A percentile compares a stretch with the other conserved stretches of the same genome.
phyloP scores from a whole-genome alignment of 164 flowering plant species.

The Sedum album region DNA sequence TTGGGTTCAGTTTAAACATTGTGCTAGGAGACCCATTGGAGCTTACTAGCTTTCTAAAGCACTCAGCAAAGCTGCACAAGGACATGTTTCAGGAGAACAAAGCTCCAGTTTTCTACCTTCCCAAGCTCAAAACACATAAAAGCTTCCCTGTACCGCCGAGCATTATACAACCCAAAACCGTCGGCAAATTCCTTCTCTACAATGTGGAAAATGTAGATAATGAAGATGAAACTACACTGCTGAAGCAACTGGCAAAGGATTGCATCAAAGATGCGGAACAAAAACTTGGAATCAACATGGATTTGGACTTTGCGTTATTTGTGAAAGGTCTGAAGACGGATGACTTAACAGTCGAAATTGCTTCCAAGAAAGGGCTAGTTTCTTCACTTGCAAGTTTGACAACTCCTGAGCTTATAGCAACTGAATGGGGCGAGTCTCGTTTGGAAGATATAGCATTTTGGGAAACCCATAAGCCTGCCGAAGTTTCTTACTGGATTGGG shows the following conservation, averaged over 20 bases:
- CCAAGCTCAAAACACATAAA: slow-evolving; percentile 4
- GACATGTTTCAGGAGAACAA: not conserved
- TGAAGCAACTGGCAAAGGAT: too few relatives aligned
- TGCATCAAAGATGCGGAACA: not conserved
- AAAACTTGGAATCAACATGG: not conserved
- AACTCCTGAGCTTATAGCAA: not conserved
- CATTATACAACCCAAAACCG: not conserved
- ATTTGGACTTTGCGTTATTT: not conserved
- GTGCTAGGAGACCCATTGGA: not conserved
- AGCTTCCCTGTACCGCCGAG: not conserved
- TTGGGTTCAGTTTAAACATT: not conserved
- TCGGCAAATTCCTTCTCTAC: not conserved
- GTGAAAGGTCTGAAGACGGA: not conserved
- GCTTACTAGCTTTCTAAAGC: not conserved
- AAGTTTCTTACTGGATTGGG: not conserved
- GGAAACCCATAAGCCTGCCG: not conserved
- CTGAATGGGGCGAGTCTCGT: not conserved
- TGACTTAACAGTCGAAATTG: not conserved
- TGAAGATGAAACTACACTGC: not conserved
- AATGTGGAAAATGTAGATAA: not conserved
- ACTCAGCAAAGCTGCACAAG: not conserved
- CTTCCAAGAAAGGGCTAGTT: not conserved
- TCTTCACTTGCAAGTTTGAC: not conserved
- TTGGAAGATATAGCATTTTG: not conserved
- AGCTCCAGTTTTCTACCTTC: not conserved